Evolutionary conservation across 73 alveolate species (phyloP).

Genomic region (Loxodes magnus): DNA sequence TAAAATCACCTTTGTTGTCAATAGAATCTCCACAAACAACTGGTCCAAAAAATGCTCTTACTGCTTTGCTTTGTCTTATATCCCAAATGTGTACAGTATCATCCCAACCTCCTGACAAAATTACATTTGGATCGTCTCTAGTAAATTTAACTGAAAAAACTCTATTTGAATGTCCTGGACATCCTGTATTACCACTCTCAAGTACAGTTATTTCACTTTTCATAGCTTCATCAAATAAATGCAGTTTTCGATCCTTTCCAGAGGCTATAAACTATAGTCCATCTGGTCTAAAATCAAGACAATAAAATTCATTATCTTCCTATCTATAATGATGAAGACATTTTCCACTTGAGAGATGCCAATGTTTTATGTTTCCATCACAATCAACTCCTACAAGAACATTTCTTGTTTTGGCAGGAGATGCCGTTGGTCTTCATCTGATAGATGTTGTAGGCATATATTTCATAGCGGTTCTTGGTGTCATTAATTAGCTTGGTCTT

Average conservation of each 20-base stretch:
- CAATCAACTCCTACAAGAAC: constrained; percentile 24
- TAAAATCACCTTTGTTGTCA: constrained; percentile 31
- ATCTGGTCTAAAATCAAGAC: constrained; percentile 29
- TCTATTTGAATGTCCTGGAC: constrained; percentile 38
- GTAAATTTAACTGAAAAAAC: constrained; percentile 32
- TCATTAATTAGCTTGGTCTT: not conserved
- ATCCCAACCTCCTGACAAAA: constrained; percentile 61
- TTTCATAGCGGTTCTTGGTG: constrained; percentile 9
- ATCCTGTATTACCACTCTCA: constrained; percentile 12
- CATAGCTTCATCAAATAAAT: constrained; percentile 37
- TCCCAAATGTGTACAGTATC: constrained; percentile 37
- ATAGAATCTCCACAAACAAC: constrained; percentile 48
- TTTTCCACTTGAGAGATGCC: constrained; percentile 53
- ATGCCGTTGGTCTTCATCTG: constrained; percentile 67
- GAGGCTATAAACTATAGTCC: constrained; percentile 43
- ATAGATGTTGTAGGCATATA: constrained; percentile 51
- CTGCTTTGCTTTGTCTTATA: constrained; percentile 28
- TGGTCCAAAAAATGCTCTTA: constrained; percentile 46
- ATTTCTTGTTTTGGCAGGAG: constrained; percentile 12
- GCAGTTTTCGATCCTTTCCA: constrained; percentile 30
- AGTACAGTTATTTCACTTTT: constrained; percentile 11
- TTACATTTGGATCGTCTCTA: constrained; percentile 32
- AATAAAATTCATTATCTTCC: constrained; percentile 17
- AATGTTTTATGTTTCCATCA: constrained; percentile 46
- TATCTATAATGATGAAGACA: constrained; percentile 25